These are phyloP conservation scores for Vicia villosa DNA, from an alignment of 306 rosid species.

Conservation along the genomic window DNA sequence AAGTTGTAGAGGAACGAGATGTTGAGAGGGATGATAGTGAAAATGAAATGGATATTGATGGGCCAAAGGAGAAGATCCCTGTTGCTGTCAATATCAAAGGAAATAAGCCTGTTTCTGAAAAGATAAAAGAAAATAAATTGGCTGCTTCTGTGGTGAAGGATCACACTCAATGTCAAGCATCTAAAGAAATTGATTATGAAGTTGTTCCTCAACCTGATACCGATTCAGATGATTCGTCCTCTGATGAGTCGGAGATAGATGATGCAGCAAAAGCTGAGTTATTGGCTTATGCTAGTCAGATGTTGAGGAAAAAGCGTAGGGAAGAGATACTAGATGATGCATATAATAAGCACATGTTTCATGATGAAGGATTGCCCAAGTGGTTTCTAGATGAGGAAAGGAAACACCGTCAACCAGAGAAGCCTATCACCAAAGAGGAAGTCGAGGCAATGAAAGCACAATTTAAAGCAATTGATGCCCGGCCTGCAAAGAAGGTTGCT, in stretches of 20 bases:
- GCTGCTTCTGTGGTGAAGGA: slow-evolving; percentile 21
- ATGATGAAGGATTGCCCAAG: slow-evolving; percentile 78
- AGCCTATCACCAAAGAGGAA: slow-evolving; percentile 88
- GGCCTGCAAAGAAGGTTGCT: slow-evolving; percentile 76
- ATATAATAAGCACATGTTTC: slow-evolving; percentile 78
- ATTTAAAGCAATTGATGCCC: slow-evolving; percentile 82
- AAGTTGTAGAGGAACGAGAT: slow-evolving; percentile 77
- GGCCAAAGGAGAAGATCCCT: slow-evolving; percentile 38
- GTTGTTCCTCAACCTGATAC: slow-evolving; percentile 82
- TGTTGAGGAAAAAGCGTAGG: slow-evolving; percentile 78
- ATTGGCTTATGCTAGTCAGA: slow-evolving; percentile 80
- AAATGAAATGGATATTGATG: slow-evolving; percentile 67
- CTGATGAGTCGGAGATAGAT: slow-evolving; percentile 64
- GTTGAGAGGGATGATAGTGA: slow-evolving; percentile 55
- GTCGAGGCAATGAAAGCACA: slow-evolving; percentile 82
- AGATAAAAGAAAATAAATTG: slow-evolving; percentile 44
- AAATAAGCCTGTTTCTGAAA: slow-evolving; percentile 40
- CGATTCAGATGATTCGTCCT: slow-evolving; percentile 81
- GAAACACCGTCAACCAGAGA: slow-evolving; percentile 64
- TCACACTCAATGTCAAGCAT: slow-evolving; percentile 37
- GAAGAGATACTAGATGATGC: slow-evolving; percentile 77
- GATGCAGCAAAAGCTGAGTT: slow-evolving; percentile 66
- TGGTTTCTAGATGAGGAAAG: slow-evolving; percentile 93
- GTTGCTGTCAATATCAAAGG: slow-evolving; percentile 41
- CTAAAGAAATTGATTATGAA: slow-evolving; percentile 64